A percentile compares a stretch with the other conserved stretches of the same genome.
phyloP scores from a whole-genome alignment of 2,329 filamentous ascomycete species.

The Hymenoscyphus scutula region DNA sequence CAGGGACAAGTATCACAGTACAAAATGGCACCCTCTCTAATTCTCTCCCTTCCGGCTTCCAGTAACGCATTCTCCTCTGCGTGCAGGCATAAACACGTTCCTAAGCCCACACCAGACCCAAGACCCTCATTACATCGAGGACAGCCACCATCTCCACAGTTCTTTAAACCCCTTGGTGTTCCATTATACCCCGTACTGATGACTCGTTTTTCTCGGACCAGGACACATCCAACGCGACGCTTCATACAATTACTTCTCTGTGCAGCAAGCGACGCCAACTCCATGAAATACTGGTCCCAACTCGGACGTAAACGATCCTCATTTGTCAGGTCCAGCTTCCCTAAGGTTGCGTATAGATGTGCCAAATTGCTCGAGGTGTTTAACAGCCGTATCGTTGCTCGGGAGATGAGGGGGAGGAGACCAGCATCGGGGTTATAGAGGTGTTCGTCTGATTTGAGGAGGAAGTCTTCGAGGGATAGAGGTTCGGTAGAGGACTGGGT shows the following conservation, averaged over 20 bases:
- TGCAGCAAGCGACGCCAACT: constrained; percentile 85
- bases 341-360: constrained; percentile 70
- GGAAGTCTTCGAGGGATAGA: constrained; percentile 53
- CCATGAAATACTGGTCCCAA: constrained; percentile 99
- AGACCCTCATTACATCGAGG: constrained; percentile 76
- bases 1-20: constrained; percentile 98
- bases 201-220: constrained; percentile 82
- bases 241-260: constrained; percentile 98
- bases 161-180: constrained; percentile 82
- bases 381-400: constrained; percentile 79
- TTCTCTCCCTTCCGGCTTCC: constrained; percentile 88
- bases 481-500: constrained; percentile 15
- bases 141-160: constrained; percentile 93
- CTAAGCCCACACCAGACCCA: constrained; percentile 67
- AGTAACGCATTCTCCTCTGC: constrained; percentile 96
- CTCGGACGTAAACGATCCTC: constrained; percentile 77
- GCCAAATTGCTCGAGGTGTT: constrained; percentile 75
- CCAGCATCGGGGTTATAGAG: constrained; percentile 67
- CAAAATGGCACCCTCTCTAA: constrained; percentile 75
- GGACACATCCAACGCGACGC: constrained; percentile 87
- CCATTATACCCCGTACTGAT: constrained; percentile 97
- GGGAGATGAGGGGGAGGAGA: constrained; percentile 73
- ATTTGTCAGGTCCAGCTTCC: constrained; percentile 72
- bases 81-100: constrained; percentile 93
- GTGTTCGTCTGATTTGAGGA: constrained; percentile 63